phyloP scores from a whole-genome alignment of 441 rosid genomes.

The Mallotus repandus region DNA sequence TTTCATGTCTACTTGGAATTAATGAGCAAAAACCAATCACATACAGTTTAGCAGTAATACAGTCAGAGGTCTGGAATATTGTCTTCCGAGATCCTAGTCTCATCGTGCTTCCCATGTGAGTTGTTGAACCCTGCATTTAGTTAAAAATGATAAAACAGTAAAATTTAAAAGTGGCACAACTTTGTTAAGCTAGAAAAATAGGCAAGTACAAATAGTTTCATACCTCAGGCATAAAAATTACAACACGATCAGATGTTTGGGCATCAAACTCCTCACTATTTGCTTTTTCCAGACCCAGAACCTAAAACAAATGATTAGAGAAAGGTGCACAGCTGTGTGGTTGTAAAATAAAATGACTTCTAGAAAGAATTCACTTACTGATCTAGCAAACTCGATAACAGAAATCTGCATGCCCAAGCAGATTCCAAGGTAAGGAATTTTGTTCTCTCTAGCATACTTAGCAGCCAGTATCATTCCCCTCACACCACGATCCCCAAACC shows the following conservation, averaged over 20 bases:
- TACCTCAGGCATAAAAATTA: constrained; percentile 97
- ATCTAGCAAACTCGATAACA: constrained; percentile 82
- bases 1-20: not conserved
- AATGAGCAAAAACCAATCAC: constrained; percentile 6
- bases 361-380: constrained; percentile 43
- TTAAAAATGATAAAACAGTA: not conserved
- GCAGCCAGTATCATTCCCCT: constrained; percentile 91
- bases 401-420: constrained; percentile 98
- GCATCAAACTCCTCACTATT: constrained; percentile 87
- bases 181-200: not conserved
- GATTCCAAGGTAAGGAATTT: constrained; percentile 88
- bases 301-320: constrained; percentile 39
- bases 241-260: constrained; percentile 65
- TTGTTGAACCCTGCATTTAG: constrained; percentile 67
- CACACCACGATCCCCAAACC: constrained; percentile 95
- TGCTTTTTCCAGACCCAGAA: constrained; percentile 69
- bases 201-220: not conserved
- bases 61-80: constrained; percentile 62
- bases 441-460: constrained; percentile 83
- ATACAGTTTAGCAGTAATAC: constrained; percentile 69
- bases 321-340: not conserved
- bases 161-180: constrained; percentile 26
- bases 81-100: constrained; percentile 89
- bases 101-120: constrained; percentile 98
- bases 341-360: constrained; percentile 14